A percentile compares a stretch with the other conserved stretches of the same genome.
These are phyloP conservation scores for Ganoderma resinaceum DNA, from an alignment of 1,284 basidiomycete species.

Conservation along the genomic window DNA sequence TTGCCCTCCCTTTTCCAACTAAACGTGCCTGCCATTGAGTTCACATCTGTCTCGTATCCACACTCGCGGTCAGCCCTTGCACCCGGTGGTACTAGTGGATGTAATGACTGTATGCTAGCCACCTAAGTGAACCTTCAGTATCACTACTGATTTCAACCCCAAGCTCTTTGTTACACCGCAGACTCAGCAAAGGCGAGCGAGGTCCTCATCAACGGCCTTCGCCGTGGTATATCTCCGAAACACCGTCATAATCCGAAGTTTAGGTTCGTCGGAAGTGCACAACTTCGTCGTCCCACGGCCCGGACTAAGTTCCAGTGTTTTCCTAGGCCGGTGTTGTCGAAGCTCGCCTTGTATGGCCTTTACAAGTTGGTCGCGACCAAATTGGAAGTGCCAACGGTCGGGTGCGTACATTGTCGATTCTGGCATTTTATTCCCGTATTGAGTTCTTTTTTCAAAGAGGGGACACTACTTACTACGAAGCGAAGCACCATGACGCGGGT, in stretches of 20 bases:
- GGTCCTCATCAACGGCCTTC: slow-evolving; percentile 78
- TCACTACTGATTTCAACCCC: neutral
- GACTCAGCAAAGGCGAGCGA: slow-evolving; percentile 54
- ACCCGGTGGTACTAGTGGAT: slow-evolving; percentile 47
- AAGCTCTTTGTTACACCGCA: slow-evolving; percentile 77
- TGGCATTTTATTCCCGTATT: neutral
- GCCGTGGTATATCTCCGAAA: slow-evolving; percentile 76
- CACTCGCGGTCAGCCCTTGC: slow-evolving; percentile 59
- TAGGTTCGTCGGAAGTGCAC: slow-evolving; percentile 50
- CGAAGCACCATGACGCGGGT: slow-evolving; percentile 28
- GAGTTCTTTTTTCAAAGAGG: slow-evolving; percentile 1
- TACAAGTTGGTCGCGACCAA: slow-evolving; percentile 20
- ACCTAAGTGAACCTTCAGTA: neutral
- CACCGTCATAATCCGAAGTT: slow-evolving; percentile 66
- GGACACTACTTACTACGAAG: slow-evolving; percentile 34
- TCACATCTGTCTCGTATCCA: slow-evolving; percentile 64
- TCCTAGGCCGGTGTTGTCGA: slow-evolving; percentile 42
- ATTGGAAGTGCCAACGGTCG: neutral
- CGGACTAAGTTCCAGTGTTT: neutral
- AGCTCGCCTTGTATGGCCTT: slow-evolving; percentile 39
- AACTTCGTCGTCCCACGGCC: neutral
- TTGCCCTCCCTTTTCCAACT: slow-evolving; percentile 45
- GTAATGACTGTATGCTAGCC: slow-evolving; percentile 65
- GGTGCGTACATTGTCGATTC: slow-evolving; percentile 5
- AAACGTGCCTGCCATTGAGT: slow-evolving; percentile 57